Evolutionary conservation across 352 stramenopile genomes (phyloP).

Genomic region (Pythium insidiosum): DNA sequence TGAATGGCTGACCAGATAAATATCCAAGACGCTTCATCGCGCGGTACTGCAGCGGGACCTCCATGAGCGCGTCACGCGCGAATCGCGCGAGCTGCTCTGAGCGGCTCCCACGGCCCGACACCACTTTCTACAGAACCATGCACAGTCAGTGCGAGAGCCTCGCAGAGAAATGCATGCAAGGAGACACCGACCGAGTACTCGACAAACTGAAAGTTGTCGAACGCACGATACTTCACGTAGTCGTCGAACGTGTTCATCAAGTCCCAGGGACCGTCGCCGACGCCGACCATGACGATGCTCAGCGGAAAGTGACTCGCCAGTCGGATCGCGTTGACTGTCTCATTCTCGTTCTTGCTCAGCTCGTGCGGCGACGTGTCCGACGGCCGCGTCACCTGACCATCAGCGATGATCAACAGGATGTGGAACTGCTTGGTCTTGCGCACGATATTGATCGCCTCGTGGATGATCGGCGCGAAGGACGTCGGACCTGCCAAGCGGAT

Average conservation of each 20-base stretch:
- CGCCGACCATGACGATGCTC: conserved; percentile 75
- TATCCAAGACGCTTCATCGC: conserved; percentile 70
- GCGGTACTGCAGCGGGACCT: conserved; percentile 77
- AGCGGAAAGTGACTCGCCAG: conserved; percentile 73
- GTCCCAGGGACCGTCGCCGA: conserved; percentile 77
- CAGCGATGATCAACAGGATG: conserved; percentile 85
- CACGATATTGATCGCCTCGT: conserved; percentile 73
- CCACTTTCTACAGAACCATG: no score
- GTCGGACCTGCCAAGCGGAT: conserved; percentile 77
- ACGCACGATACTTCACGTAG: conserved; percentile 63
- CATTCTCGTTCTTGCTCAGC: conserved; percentile 80
- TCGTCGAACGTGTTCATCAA: conserved; percentile 78
- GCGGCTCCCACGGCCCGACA: conserved; percentile 18
- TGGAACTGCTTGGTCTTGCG: conserved; percentile 73
- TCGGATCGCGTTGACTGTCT: conserved; percentile 82
- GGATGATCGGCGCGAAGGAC: conserved; percentile 83
- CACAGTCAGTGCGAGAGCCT: no score
- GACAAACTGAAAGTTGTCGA: conserved; percentile 88
- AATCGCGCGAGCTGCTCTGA: conserved; percentile 61
- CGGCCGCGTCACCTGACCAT: conserved; percentile 80
- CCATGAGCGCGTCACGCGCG: conserved; percentile 75
- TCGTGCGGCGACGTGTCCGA: conserved; percentile 65
- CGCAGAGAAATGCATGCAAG: no score
- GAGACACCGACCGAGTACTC: conserved; percentile 53
- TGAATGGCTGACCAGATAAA: no score